These are phyloP conservation scores for Alternaria longipes DNA, from an alignment of 2,329 filamentous ascomycete genomes.

Conservation along the genomic window DNA sequence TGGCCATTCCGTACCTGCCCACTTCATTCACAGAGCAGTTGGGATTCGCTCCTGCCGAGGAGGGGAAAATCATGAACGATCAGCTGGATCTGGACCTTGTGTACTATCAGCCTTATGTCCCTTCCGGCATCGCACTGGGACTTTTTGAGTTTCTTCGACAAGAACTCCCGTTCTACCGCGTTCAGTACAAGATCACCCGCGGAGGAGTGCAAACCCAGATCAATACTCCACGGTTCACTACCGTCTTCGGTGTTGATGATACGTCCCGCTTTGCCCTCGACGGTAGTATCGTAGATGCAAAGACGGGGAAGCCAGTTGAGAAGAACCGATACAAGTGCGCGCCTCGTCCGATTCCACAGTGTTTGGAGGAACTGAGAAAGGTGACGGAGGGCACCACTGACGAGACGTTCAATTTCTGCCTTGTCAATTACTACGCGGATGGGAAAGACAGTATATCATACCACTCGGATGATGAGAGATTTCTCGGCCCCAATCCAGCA, in stretches of 20 bases:
- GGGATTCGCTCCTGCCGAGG: constrained; percentile 59
- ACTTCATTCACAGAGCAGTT: constrained; percentile 53
- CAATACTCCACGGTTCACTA: constrained; percentile 68
- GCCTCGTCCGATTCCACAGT: constrained; percentile 76
- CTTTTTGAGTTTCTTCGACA: constrained; percentile 76
- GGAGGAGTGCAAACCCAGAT: constrained; percentile 70
- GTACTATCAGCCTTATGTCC: constrained; percentile 78
- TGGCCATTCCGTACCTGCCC: constrained; percentile 61
- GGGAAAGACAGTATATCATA: constrained; percentile 80
- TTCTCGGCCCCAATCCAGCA: constrained; percentile 72
- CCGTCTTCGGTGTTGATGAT: constrained; percentile 69
- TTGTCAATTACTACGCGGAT: constrained; percentile 85
- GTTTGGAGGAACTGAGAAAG: constrained; percentile 69
- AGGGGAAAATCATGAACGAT: constrained; percentile 68
- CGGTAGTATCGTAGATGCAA: constrained; percentile 54
- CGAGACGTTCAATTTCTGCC: constrained; percentile 78
- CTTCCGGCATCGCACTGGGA: constrained; percentile 62
- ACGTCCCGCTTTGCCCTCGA: constrained; percentile 66
- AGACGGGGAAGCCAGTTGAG: constrained; percentile 53
- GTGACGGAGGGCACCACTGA: constrained; percentile 72
- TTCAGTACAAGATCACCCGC: constrained; percentile 76
- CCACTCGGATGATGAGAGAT: constrained; percentile 82
- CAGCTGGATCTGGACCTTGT: constrained; percentile 76
- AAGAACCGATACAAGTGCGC: constrained; percentile 64
- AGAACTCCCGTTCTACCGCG: constrained; percentile 79